Conservation (phyloP, 129 eudicot genomes). For the Chrysanthemum lavandulifolium region DNA sequence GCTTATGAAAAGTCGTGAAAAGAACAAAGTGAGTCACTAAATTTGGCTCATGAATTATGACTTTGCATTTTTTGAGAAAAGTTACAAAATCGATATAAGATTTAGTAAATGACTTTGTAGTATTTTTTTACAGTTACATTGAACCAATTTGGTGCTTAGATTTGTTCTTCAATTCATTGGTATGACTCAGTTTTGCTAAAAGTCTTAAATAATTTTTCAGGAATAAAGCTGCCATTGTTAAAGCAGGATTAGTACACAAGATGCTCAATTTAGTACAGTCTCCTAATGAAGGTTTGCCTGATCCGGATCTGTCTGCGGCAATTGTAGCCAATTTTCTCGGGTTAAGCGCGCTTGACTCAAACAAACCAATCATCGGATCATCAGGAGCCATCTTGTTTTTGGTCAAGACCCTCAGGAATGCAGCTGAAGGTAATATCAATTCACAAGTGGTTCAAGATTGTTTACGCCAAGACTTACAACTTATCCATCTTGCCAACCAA, state of each 20-base stretch:
- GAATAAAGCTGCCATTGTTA: slow-evolving; percentile 90
- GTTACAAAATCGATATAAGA: no score
- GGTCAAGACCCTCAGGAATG: slow-evolving; percentile 42
- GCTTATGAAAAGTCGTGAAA: no score
- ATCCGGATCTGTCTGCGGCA: slow-evolving; percentile 51
- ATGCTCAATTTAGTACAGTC: slow-evolving; percentile 67
- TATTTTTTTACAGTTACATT: no score
- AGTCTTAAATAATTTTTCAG: slow-evolving; percentile 38
- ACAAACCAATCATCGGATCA: slow-evolving; percentile 78
- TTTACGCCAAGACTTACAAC: slow-evolving; percentile 66
- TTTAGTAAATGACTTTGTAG: no score
- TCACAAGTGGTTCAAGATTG: slow-evolving; percentile 69
- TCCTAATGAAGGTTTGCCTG: slow-evolving; percentile 24
- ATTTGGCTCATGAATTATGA: no score
- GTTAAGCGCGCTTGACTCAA: slow-evolving; percentile 74
- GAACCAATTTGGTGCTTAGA: slow-evolving; percentile 11
- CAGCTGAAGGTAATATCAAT: slow-evolving; percentile 22
- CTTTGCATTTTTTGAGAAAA: no score
- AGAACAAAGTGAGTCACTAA: no score
- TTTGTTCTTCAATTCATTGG: slow-evolving; percentile 14
- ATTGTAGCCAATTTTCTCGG: slow-evolving; percentile 87
- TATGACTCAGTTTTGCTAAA: slow-evolving; percentile 14
- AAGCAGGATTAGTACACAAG: slow-evolving; percentile 90
- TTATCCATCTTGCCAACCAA: slow-evolving; percentile 66
- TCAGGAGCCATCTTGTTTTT: slow-evolving; percentile 79